phyloP scores from a whole-genome alignment of 345 rosid genomes.

The Luvunga scandens region DNA sequence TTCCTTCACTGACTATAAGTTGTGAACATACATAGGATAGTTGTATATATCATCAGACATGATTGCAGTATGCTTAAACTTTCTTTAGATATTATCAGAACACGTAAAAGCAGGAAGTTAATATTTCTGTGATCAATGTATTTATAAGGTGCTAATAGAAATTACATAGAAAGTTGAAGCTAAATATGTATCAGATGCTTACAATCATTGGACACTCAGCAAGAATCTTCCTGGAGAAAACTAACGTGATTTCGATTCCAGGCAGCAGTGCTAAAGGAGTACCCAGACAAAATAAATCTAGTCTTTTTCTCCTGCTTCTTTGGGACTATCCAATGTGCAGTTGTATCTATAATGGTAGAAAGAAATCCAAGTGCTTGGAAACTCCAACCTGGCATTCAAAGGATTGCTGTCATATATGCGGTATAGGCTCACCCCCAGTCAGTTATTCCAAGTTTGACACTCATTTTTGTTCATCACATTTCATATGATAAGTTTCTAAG shows the following conservation, averaged over 20 bases:
- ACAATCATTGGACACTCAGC: not conserved
- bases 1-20: not conserved
- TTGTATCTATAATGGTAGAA: constrained; percentile 13
- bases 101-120: not conserved
- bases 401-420: constrained; percentile 4
- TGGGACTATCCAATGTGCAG: constrained; percentile 19
- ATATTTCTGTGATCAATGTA: not conserved
- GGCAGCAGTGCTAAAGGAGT: constrained; percentile 20
- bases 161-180: not conserved
- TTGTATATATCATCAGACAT: not conserved
- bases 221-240: not conserved
- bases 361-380: constrained; percentile 15
- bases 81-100: not conserved
- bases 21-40: not conserved
- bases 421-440: not conserved
- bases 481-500: not conserved
- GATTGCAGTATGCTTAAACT: not conserved
- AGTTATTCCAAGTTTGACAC: not conserved
- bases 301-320: constrained; percentile 17
- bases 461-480: not conserved
- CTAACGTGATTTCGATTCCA: not conserved
- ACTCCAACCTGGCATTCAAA: constrained; percentile 16
- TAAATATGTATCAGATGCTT: not conserved
- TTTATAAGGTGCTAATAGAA: not conserved
- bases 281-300: constrained; percentile 11